Conservation (phyloP, 805 yeast species). For the Metschnikowia colocasiae region DNA sequence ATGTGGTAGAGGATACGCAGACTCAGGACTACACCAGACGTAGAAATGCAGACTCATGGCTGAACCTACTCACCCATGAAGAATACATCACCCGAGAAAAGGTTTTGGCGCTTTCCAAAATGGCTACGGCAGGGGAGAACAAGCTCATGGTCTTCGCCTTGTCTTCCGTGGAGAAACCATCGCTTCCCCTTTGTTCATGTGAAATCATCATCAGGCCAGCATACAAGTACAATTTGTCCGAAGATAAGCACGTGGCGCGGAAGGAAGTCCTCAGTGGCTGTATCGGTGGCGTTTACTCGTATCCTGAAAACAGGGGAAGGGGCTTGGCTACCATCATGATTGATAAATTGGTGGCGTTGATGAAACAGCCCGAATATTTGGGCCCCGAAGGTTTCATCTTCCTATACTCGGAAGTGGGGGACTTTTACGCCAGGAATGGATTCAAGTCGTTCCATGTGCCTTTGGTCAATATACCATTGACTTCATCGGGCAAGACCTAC, state of each 20-base stretch:
- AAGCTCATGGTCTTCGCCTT: conserved; percentile 27
- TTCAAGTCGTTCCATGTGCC: conserved; percentile 38
- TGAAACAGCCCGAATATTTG: conserved; percentile 19
- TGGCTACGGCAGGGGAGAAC: conserved; percentile 18
- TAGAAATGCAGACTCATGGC: conserved; percentile 37
- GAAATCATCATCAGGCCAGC: conserved; percentile 34
- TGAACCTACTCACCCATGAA: conserved; percentile 28
- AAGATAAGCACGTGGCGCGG: conserved; percentile 16
- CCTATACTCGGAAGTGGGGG: conserved; percentile 43
- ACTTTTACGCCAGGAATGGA: conserved; percentile 37
- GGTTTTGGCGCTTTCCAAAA: conserved; percentile 25
- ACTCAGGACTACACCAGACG: conserved; percentile 30
- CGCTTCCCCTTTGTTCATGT: conserved; percentile 28
- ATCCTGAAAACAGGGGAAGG: conserved; percentile 32
- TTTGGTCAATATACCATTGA: conserved; percentile 25
- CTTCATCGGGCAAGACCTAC: background rate
- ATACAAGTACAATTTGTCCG: conserved; percentile 21
- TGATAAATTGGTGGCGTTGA: conserved; percentile 30
- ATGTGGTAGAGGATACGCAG: conserved; percentile 21
- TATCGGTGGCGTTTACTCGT: conserved; percentile 42
- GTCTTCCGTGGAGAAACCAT: conserved; percentile 18
- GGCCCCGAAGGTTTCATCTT: conserved; percentile 34
- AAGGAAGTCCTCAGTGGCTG: conserved; percentile 30
- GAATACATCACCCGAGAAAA: conserved; percentile 36
- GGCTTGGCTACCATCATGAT: conserved; percentile 40